Base-by-base conservation (phyloP, 2,329 filamentous ascomycete genomes). In the Sporothrix sp. region DNA sequence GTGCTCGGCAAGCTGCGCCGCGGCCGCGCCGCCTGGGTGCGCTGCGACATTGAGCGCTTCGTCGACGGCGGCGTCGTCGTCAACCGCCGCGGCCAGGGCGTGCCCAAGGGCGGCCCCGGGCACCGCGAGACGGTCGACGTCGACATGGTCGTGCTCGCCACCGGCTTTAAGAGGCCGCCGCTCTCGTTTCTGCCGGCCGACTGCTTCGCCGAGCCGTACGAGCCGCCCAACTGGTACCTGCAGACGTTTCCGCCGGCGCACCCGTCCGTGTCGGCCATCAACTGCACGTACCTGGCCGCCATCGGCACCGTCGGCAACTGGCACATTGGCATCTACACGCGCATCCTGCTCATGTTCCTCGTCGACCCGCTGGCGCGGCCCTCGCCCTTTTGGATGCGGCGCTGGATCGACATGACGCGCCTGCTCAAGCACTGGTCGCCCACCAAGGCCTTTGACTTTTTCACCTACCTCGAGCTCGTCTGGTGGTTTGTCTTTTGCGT, bases 311-410 rank as follows among this genome's bases (percentile, higher is more conserved):
- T 93, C 1, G 85, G 87, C 0, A 90, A 93, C 64, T 91, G 85
- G 75, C 87, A 94, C 60, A 91, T 94, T 40, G 88, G 87, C 4
- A 91, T 94, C 59, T 94, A 93, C 68, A 94, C 87, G 0, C 76
- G 88, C 5, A 84, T 94, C 56, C 70, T 94, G 7, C 76, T 94
- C 58, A 91, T 93, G 86, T 93, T 93, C 63, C 73, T 94, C 50
- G 74, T 84, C 13, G 87, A 94, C 60, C 87, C 87, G 0, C 68
- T 91, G 20, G 82, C 86, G 0, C 75, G 85, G 0, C 87, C 88
- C 0, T 76, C 74, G 3, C 72, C 81, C 5, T 79, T 75, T 56
- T 84, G 84, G 79, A 94, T 93, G 86, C 76, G 85, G 66, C 74
- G 80, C 21, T 94, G 88, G 87, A 89, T 95, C 59, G 85, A 89